phyloP scores from a whole-genome alignment of 2,329 filamentous ascomycete genomes.

The Botrytis deweyae region DNA sequence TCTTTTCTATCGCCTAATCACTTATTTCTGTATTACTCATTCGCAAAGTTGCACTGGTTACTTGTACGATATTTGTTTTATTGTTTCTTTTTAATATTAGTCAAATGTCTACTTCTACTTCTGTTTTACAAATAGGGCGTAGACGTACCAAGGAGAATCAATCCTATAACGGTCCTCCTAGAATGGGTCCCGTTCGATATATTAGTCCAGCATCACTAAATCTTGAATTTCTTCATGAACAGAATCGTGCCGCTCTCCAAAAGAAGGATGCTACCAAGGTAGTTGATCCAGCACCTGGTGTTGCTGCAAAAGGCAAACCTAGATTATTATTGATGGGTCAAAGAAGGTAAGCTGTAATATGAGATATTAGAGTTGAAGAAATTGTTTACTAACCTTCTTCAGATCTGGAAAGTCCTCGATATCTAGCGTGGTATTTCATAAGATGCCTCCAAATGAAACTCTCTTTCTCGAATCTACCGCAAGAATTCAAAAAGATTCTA shows the following conservation, averaged over 20 bases:
- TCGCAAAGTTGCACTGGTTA: slow-evolving; percentile 32
- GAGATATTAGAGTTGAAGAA: neutral
- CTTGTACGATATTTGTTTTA: slow-evolving; percentile 13
- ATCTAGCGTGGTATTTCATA: slow-evolving; percentile 98
- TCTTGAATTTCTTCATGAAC: slow-evolving; percentile 61
- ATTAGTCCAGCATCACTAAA: slow-evolving; percentile 61
- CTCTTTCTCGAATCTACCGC: slow-evolving; percentile 94
- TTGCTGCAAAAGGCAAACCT: slow-evolving; percentile 65
- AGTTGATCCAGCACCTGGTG: slow-evolving; percentile 47
- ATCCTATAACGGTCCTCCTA: slow-evolving; percentile 37
- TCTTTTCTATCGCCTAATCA: neutral
- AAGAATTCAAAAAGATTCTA: slow-evolving; percentile 88
- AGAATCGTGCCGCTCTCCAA: slow-evolving; percentile 55
- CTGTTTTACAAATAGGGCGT: slow-evolving; percentile 36
- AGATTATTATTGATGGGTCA: slow-evolving; percentile 92
- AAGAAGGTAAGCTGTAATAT: slow-evolving; percentile 63
- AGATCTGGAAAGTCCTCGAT: slow-evolving; percentile 99
- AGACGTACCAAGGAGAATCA: slow-evolving; percentile 35
- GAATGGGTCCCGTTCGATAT: slow-evolving; percentile 42
- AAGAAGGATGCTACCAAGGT: slow-evolving; percentile 49
- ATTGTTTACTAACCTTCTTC: slow-evolving; percentile 29
- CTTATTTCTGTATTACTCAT: neutral
- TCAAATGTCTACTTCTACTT: slow-evolving; percentile 27
- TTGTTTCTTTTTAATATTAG: slow-evolving; percentile 17
- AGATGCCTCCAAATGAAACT: slow-evolving; percentile 92